A percentile compares a stretch with the other conserved stretches of the same genome.
phyloP scores from a whole-genome alignment of 1,284 basidiomycete species.

The Cutaneotrichosporon spelunceum region DNA sequence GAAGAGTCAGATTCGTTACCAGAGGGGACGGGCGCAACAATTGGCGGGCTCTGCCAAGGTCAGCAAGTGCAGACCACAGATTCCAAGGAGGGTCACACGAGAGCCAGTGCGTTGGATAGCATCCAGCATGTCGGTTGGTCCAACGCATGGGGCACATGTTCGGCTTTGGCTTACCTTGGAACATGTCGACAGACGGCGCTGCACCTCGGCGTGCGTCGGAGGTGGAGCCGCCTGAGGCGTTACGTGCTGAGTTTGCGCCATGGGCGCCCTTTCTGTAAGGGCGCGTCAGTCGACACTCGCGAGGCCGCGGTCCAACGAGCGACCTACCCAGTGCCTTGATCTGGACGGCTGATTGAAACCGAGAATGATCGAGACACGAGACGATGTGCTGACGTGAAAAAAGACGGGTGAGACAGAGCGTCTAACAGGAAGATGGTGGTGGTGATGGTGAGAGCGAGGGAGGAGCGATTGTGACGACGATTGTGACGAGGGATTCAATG shows the following conservation, averaged over 20 bases:
- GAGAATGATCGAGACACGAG: background rate
- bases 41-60: background rate
- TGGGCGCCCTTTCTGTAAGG: slow-evolving; percentile 2
- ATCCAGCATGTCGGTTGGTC: background rate
- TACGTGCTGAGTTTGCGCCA: background rate
- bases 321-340: slow-evolving; percentile 1
- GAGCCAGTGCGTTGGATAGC: background rate
- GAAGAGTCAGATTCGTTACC: slow-evolving; percentile 85
- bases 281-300: background rate
- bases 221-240: background rate
- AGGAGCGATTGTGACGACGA: background rate
- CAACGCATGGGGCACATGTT: background rate
- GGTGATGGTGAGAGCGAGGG: background rate
- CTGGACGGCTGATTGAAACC: background rate
- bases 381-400: background rate
- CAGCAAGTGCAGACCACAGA: background rate
- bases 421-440: background rate
- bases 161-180: background rate
- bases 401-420: background rate
- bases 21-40: background rate
- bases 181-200: slow-evolving; percentile 9
- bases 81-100: background rate
- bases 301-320: background rate
- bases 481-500: background rate
- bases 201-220: slow-evolving; percentile 4